Percentiles rank a stretch among this genome's conserved stretches.
Conservation (phyloP, 495 filamentous ascomycete genomes). For the Penicillium manginii region DNA sequence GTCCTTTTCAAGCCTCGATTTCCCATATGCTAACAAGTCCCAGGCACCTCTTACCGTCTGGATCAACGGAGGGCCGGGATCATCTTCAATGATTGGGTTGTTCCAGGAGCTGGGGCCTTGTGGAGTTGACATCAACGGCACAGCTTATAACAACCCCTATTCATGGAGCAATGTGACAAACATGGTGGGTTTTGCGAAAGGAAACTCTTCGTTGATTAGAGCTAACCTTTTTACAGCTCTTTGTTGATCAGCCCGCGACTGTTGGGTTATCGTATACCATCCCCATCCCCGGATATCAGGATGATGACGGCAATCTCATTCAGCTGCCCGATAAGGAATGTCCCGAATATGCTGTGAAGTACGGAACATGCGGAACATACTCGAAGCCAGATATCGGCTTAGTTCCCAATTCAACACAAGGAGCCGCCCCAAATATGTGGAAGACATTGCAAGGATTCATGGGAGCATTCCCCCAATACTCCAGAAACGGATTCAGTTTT, state of each 20-base stretch:
- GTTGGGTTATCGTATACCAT: constrained; percentile 63
- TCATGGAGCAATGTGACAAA: constrained; percentile 63
- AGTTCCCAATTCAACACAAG: constrained; percentile 57
- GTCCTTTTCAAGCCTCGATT: neutral
- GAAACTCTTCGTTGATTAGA: neutral
- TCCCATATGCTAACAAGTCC: neutral
- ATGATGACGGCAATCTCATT: constrained; percentile 30
- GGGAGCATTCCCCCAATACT: constrained; percentile 65
- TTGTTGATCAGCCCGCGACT: constrained; percentile 63
- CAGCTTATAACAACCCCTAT: constrained; percentile 60
- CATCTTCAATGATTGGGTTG: constrained; percentile 63
- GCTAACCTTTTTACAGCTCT: constrained; percentile 27
- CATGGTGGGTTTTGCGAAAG: constrained; percentile 40
- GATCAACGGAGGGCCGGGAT: constrained; percentile 65
- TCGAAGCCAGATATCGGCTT: constrained; percentile 52
- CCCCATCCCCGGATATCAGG: constrained; percentile 53
- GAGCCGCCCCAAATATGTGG: constrained; percentile 62
- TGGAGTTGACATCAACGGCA: constrained; percentile 51
- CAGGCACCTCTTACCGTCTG: constrained; percentile 63
- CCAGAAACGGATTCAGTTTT: constrained; percentile 59
- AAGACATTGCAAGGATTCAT: constrained; percentile 65
- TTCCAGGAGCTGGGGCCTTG: constrained; percentile 69
- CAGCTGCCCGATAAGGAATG: constrained; percentile 52
- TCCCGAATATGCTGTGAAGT: constrained; percentile 53
- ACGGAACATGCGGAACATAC: constrained; percentile 57